phyloP scores from a whole-genome alignment of 2,329 filamentous ascomycete genomes.

The Trichoderma arundinaceum region DNA sequence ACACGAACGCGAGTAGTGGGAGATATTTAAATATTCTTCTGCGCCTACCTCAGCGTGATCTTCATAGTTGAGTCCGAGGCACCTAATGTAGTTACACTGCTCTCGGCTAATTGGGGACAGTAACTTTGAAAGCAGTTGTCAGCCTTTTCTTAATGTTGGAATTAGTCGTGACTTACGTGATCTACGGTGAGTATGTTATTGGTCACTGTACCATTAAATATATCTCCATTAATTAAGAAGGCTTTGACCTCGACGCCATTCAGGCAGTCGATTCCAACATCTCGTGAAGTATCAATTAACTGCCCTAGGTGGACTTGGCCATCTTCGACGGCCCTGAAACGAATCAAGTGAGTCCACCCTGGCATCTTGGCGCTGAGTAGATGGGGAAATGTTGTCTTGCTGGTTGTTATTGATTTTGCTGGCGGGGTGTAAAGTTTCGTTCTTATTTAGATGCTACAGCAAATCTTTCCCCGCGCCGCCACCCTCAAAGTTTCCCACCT shows the following conservation, averaged over 20 bases:
- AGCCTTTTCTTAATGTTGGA: neutral
- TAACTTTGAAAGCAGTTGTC: neutral
- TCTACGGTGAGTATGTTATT: neutral
- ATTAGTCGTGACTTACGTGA: neutral
- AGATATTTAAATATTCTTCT: neutral
- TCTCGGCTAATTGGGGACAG: slow-evolving; percentile 1
- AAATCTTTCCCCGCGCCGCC: neutral
- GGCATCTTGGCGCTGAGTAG: neutral
- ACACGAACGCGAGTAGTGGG: neutral
- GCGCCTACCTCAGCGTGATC: slow-evolving; percentile 27
- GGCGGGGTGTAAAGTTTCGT: neutral
- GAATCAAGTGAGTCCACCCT: slow-evolving; percentile 23
- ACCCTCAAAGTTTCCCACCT: neutral
- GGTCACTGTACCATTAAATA: neutral
- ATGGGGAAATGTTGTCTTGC: neutral
- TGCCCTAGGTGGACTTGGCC: slow-evolving; percentile 25
- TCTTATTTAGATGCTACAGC: neutral
- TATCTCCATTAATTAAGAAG: neutral
- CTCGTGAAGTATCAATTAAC: slow-evolving; percentile 12
- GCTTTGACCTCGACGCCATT: neutral
- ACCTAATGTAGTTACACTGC: slow-evolving; percentile 22
- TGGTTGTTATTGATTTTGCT: neutral
- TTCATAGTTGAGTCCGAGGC: slow-evolving; percentile 38
- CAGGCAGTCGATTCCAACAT: neutral
- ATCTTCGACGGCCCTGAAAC: slow-evolving; percentile 23